Percentiles rank a stretch among this genome's conserved stretches.
These are phyloP conservation scores for Clavispora fructus DNA, from an alignment of 805 yeast genomes.

Conservation along the genomic window DNA sequence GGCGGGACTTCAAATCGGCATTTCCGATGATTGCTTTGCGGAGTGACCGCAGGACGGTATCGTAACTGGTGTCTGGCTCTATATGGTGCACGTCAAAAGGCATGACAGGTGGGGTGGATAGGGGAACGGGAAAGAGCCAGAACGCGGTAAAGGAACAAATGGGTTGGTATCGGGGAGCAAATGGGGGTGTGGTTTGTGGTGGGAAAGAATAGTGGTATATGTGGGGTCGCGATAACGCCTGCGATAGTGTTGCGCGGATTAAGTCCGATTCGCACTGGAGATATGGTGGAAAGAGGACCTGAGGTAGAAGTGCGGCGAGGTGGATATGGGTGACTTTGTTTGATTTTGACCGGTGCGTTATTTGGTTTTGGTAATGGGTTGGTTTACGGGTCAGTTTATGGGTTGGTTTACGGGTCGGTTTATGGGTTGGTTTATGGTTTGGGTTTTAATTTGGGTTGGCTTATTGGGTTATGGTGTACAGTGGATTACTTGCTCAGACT, in stretches of 20 bases:
- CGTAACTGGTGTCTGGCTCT: background rate
- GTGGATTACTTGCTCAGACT: too few relatives aligned
- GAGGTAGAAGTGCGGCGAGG: too few relatives aligned
- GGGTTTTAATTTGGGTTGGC: too few relatives aligned
- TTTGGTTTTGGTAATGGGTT: too few relatives aligned
- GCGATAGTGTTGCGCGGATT: conserved; percentile 10
- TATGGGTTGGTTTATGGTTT: too few relatives aligned
- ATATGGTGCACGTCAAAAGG: conserved; percentile 1
- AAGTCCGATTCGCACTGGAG: conserved; percentile 15
- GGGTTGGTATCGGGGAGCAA: background rate
- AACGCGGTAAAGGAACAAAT: too few relatives aligned
- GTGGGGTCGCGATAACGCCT: conserved; percentile 15
- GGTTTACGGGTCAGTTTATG: too few relatives aligned
- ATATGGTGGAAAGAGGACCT: background rate
- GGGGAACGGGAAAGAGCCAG: conserved; percentile 14
- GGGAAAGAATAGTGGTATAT: conserved; percentile 14
- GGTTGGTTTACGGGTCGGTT: too few relatives aligned
- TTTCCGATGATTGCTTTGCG: background rate
- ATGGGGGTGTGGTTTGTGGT: too few relatives aligned
- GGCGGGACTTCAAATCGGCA: background rate
- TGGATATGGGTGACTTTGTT: too few relatives aligned
- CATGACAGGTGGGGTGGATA: conserved; percentile 17
- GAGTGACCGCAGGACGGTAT: background rate
- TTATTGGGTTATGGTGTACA: too few relatives aligned
- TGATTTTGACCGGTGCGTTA: too few relatives aligned